A percentile compares a stretch with the other conserved stretches of the same genome.
Evolutionary conservation across 139 green algal genomes (phyloP).

Genomic region (Picochlorum sp.): DNA sequence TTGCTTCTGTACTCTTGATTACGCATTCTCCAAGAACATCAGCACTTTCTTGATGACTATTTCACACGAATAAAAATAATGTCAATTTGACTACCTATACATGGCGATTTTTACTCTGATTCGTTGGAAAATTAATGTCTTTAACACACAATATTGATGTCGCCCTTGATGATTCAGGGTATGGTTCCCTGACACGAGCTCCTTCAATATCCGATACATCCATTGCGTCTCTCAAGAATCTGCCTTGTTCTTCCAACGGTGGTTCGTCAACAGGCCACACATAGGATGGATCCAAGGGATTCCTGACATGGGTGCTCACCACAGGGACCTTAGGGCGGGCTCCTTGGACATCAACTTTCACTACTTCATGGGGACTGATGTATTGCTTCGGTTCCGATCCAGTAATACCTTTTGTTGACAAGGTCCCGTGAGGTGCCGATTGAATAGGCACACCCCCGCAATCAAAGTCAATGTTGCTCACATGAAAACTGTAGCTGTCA

Average conservation of each 20-base stretch:
- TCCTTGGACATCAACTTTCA: background rate
- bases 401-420: constrained; percentile 12
- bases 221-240: constrained; percentile 19
- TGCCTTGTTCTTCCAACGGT: background rate
- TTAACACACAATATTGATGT: background rate
- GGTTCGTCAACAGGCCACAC: background rate
- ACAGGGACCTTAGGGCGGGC: background rate
- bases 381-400: constrained; percentile 5
- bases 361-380: background rate
- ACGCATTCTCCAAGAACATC: background rate
- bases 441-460: background rate
- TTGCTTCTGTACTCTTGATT: too few species aligned
- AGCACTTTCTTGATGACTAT: background rate
- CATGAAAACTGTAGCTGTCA: constrained; percentile 7
- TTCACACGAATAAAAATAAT: background rate
- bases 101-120: background rate
- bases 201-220: constrained; percentile 20
- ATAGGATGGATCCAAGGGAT: constrained; percentile 17
- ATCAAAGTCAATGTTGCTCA: background rate
- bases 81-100: background rate
- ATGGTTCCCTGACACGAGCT: background rate
- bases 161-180: background rate
- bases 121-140: constrained; percentile 4
- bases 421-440: constrained; percentile 6
- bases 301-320: background rate